Base-by-base conservation (phyloP, 2,329 filamentous ascomycete species). In the Colletotrichum sp. region DNA sequence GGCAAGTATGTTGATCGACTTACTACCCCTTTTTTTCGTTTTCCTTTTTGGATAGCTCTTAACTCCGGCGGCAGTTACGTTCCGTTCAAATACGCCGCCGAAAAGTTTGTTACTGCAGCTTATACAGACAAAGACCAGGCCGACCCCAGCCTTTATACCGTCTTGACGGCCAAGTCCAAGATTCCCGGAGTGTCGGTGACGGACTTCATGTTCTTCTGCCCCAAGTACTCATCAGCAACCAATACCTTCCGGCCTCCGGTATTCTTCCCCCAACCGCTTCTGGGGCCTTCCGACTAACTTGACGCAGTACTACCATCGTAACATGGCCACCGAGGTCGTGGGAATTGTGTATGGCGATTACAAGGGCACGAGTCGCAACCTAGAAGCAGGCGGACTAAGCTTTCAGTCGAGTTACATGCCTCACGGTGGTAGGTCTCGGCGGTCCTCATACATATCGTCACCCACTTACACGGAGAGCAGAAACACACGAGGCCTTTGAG, bases 121-220 rank as follows among this genome's bases (percentile, higher is more conserved):
- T 87, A 86, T 72, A 88, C 91, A 70, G 90, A 89, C 13, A 89
- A 88, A 79, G 91, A 93, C 81, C 92, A 93, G 79, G 91, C 91
- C 1, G 92, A 93, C 77, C 92, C 92, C 1, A 90, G 88, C 49
- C 89, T 93, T 76, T 93, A 89, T 82, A 91, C 89, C 0, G 91
- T 93, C 7, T 85, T 92, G 8, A 92, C 91, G 2, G 90, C 90
- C 15, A 90, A 87, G 67, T 90, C 89, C 36, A 88, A 85, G 44
- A 86, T 87, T 72, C 86, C 88, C 0, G 89, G 89, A 9, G 90
- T 90, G 1, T 88, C 90, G 12, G 84, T 90, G 6, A 90, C 89
- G 1, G 92, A 93, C 82, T 92, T 93, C 78, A 89, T 93, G 78
- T 90, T 92, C 80, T 93, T 94, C 82, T 90, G 90, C 2, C 91